Conservation (phyloP, 202 grass and related monocot genomes). For the Zoysia matrella region DNA sequence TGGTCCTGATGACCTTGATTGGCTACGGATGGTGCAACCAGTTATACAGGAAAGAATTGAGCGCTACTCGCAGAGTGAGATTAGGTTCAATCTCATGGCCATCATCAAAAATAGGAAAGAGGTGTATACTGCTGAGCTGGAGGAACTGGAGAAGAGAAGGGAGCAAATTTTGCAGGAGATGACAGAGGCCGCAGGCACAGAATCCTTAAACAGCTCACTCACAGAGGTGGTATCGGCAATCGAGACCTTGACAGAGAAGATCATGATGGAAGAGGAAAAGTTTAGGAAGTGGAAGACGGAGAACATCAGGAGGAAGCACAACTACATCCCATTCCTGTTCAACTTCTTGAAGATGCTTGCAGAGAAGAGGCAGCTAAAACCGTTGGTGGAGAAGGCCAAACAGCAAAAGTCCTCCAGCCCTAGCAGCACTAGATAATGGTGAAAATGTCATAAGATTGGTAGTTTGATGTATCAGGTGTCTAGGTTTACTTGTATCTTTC, state of each 20-base stretch:
- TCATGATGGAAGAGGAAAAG: conserved; percentile 95
- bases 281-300: conserved; percentile 97
- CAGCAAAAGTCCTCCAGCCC: conserved; percentile 69
- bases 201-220: conserved; percentile 56
- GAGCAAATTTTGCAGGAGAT: conserved; percentile 77
- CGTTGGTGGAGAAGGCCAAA: conserved; percentile 80
- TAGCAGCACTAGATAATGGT: conserved; percentile 52
- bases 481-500: background rate
- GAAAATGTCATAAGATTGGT: background rate
- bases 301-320: conserved; percentile 96
- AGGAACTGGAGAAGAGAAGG: conserved; percentile 79
- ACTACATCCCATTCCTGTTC: conserved; percentile 98
- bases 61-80: conserved; percentile 87
- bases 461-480: conserved; percentile 26
- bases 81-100: conserved; percentile 95
- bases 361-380: conserved; percentile 92
- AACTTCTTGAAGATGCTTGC: conserved; percentile 96
- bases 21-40: conserved; percentile 88
- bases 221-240: conserved; percentile 66
- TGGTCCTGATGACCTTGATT: conserved; percentile 65
- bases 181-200: conserved; percentile 34
- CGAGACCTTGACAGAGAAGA: conserved; percentile 69
- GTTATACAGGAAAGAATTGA: conserved; percentile 91
- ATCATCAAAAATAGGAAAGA: conserved; percentile 96
- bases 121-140: conserved; percentile 69